Percentiles rank a stretch among this genome's conserved stretches.
phyloP scores from a whole-genome alignment of 768 basidiomycete species.

The Tulasnella sp. region DNA sequence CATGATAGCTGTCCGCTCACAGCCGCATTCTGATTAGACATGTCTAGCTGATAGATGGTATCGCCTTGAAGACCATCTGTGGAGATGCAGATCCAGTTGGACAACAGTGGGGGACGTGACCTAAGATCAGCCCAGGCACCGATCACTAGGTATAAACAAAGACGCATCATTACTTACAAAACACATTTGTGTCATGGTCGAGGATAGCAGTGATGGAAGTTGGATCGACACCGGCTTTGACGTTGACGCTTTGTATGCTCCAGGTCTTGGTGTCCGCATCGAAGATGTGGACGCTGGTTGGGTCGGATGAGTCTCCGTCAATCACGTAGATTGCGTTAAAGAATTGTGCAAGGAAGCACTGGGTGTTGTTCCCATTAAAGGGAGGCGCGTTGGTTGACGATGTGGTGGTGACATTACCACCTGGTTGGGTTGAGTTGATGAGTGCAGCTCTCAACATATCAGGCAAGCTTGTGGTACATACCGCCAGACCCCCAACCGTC shows the following conservation, averaged over 20 bases:
- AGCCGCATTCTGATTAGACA: slow-evolving; percentile 52
- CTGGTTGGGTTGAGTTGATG: too few relatives aligned
- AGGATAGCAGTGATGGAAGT: slow-evolving; percentile 59
- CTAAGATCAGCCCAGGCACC: background rate
- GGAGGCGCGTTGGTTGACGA: slow-evolving; percentile 18
- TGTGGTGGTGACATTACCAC: background rate
- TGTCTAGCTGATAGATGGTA: slow-evolving; percentile 57
- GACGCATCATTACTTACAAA: slow-evolving; percentile 43
- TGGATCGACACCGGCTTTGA: slow-evolving; percentile 43
- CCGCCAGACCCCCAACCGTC: slow-evolving; percentile 42
- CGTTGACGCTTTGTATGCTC: slow-evolving; percentile 54
- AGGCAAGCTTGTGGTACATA: slow-evolving; percentile 30
- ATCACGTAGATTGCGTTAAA: slow-evolving; percentile 78
- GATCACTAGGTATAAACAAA: background rate
- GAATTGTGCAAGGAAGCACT: slow-evolving; percentile 37
- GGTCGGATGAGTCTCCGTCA: slow-evolving; percentile 60
- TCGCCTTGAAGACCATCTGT: slow-evolving; percentile 58
- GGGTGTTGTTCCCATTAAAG: slow-evolving; percentile 29
- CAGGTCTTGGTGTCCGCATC: slow-evolving; percentile 49
- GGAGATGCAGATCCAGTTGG: too few relatives aligned
- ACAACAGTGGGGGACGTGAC: background rate
- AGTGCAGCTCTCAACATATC: too few relatives aligned
- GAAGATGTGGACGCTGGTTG: slow-evolving; percentile 68
- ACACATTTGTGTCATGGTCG: slow-evolving; percentile 89
- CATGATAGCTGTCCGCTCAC: slow-evolving; percentile 46